Conservation (phyloP, 306 rosid genomes). For the Cicer bijugum region DNA sequence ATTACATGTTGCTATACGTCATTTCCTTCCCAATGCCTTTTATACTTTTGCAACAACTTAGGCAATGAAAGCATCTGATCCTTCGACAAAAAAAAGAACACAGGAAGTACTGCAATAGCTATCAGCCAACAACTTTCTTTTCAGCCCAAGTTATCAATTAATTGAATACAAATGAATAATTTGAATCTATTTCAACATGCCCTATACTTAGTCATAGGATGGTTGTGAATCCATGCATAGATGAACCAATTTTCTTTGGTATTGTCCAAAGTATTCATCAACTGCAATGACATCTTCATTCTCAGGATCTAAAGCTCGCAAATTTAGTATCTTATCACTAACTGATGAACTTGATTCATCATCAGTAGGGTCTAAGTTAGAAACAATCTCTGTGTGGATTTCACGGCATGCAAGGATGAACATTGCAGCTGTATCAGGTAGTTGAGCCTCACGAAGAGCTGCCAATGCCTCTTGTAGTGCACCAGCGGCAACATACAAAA, state of each 20-base stretch:
- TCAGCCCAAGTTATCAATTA: conserved; percentile 31
- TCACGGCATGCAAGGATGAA: conserved; percentile 95
- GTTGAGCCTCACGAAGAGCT: conserved; percentile 88
- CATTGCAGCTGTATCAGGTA: conserved; percentile 95
- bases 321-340: conserved; percentile 53
- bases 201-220: conserved; percentile 56
- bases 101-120: conserved; percentile 13
- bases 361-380: conserved; percentile 52
- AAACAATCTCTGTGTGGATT: conserved; percentile 65
- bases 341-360: conserved; percentile 62
- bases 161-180: conserved; percentile 29
- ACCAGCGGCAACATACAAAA: conserved; percentile 92
- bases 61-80: conserved; percentile 25
- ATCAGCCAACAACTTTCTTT: conserved; percentile 32
- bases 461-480: conserved; percentile 94
- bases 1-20: conserved; percentile 28
- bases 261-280: conserved; percentile 79
- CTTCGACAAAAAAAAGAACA: conserved; percentile 20
- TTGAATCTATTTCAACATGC: conserved; percentile 10
- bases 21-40: conserved; percentile 31
- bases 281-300: conserved; percentile 83
- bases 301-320: conserved; percentile 75
- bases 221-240: conserved; percentile 95
- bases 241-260: conserved; percentile 89
- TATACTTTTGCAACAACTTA: conserved; percentile 13